Conservation (phyloP, 2,329 filamentous ascomycete species). For the Verticillium isaacii region DNA sequence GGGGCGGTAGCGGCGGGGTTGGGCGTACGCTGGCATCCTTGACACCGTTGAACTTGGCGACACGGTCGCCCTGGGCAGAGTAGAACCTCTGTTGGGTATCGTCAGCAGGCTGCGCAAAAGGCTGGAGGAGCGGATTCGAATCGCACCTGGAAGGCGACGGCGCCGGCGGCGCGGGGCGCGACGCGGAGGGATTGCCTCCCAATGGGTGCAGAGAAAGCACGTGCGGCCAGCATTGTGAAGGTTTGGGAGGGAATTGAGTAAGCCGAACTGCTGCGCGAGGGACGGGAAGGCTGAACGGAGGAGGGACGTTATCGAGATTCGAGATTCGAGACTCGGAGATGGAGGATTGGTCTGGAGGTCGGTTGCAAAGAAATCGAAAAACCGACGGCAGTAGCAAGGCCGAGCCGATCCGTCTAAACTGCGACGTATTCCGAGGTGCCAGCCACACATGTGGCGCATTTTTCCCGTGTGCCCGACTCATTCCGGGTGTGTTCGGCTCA, state of each 20-base stretch:
- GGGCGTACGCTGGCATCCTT: conserved; percentile 80
- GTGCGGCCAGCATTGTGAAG: conserved; percentile 75
- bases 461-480: neutral
- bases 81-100: conserved; percentile 48
- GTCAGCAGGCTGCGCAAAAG: conserved; percentile 11
- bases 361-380: conserved; percentile 4
- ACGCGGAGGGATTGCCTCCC: conserved; percentile 74
- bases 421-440: conserved; percentile 3
- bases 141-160: conserved; percentile 53
- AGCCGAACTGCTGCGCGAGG: conserved; percentile 1
- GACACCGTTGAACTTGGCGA: conserved; percentile 89
- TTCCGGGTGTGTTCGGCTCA: neutral
- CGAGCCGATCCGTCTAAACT: conserved; percentile 5
- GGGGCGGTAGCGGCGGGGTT: conserved; percentile 11
- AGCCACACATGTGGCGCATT: conserved; percentile 3
- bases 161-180: conserved; percentile 51
- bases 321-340: neutral
- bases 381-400: conserved; percentile 3
- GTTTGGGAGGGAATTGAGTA: conserved; percentile 5
- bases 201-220: conserved; percentile 70
- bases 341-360: neutral
- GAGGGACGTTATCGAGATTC: neutral
- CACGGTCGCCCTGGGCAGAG: conserved; percentile 61
- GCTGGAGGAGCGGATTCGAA: neutral
- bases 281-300: neutral